These are phyloP conservation scores for Somion occarium DNA, from an alignment of 1,284 basidiomycete genomes.

Conservation along the genomic window DNA sequence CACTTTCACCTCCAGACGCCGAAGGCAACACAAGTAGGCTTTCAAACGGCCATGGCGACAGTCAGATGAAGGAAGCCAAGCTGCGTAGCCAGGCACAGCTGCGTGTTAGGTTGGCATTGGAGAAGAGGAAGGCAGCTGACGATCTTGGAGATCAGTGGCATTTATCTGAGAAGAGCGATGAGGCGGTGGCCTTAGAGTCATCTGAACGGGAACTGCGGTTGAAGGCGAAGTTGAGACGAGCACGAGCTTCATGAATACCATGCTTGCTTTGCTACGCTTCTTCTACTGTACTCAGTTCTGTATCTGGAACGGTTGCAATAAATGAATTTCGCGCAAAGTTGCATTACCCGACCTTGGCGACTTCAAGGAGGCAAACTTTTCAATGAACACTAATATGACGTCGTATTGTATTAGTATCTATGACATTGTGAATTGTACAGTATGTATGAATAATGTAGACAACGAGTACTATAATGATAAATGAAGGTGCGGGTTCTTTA, in stretches of 20 bases:
- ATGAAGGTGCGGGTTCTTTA: constrained; percentile 1
- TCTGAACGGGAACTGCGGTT: constrained; percentile 3
- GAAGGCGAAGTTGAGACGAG: constrained; percentile 5
- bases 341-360: no score
- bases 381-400: not conserved
- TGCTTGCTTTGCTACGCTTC: no score
- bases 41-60: not conserved
- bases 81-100: constrained; percentile 46
- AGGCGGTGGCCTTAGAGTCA: not conserved
- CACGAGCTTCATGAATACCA: not conserved
- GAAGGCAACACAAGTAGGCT: not conserved
- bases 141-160: not conserved
- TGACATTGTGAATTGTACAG: not conserved
- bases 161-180: constrained; percentile 8
- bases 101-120: constrained; percentile 44
- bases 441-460: constrained; percentile 1
- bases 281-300: no score
- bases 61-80: constrained; percentile 30
- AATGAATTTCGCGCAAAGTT: no score
- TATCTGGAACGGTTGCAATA: no score
- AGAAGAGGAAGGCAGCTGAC: constrained; percentile 28
- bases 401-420: not conserved
- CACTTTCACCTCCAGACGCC: not conserved
- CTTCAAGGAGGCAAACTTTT: no score
- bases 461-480: constrained; percentile 2